Evolutionary conservation across 495 filamentous ascomycete genomes (phyloP).

Genomic region (Pseudomonodictys pantanalensis): DNA sequence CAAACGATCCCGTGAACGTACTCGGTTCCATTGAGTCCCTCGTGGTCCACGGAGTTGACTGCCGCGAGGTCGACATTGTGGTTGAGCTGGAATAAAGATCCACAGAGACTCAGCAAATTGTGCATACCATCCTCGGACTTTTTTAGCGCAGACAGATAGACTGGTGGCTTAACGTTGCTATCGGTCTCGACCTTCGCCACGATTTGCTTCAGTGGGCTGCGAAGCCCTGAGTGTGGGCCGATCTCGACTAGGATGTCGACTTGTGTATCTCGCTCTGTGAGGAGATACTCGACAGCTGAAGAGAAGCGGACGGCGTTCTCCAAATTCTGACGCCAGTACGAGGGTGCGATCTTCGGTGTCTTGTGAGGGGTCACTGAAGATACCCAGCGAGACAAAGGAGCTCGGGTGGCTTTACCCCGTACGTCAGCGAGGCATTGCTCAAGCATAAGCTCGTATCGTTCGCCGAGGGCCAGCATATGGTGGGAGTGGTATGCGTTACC

Average conservation of each 20-base stretch:
- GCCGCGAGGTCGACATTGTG: not conserved
- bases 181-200: not conserved
- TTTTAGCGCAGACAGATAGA: not conserved
- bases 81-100: not conserved
- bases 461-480: not conserved
- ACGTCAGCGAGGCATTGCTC: not conserved
- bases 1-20: too few species aligned
- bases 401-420: not conserved
- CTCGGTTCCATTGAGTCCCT: too few species aligned
- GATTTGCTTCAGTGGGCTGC: not conserved
- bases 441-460: not conserved
- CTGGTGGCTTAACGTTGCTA: not conserved
- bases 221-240: not conserved
- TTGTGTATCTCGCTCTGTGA: not conserved
- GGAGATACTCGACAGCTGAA: not conserved
- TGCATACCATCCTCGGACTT: not conserved
- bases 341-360: too few species aligned
- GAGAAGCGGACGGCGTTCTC: not conserved
- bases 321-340: not conserved
- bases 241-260: not conserved
- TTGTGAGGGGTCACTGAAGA: not conserved
- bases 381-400: not conserved
- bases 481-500: conserved; percentile 29
- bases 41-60: not conserved
- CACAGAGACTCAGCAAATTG: not conserved